Evolutionary conservation across 2,329 filamentous ascomycete genomes (phyloP).

Genomic region (Purpureocillium takamizusanense): DNA sequence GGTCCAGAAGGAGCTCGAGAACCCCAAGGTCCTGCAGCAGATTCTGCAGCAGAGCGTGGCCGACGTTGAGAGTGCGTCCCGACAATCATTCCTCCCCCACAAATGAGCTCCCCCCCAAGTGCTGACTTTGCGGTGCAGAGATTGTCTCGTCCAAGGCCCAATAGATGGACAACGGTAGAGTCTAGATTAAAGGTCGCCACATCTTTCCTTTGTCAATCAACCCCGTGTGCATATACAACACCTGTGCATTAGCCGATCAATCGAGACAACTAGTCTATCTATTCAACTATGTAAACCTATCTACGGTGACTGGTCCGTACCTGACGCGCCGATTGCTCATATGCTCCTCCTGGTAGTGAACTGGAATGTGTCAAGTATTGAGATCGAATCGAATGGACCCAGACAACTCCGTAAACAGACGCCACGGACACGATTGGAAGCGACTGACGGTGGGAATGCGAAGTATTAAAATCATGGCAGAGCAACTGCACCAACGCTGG

Average conservation of each 20-base stretch:
- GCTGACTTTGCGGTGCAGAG: conserved; percentile 36
- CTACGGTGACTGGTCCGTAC: too few relatives aligned
- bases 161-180: conserved; percentile 39
- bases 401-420: too few relatives aligned
- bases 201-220: conserved; percentile 42
- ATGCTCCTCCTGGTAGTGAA: too few relatives aligned
- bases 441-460: too few relatives aligned
- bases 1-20: conserved; percentile 98
- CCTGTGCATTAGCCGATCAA: conserved; percentile 54
- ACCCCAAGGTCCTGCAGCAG: conserved; percentile 93
- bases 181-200: conserved; percentile 24
- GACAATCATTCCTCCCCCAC: background rate
- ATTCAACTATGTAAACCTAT: too few relatives aligned
- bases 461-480: too few relatives aligned
- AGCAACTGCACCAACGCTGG: too few relatives aligned
- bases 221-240: conserved; percentile 47
- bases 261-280: conserved; percentile 18
- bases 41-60: conserved; percentile 94
- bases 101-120: background rate
- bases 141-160: conserved; percentile 55
- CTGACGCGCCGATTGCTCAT: too few relatives aligned
- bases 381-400: too few relatives aligned
- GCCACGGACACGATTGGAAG: too few relatives aligned
- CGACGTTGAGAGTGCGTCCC: conserved; percentile 79
- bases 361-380: too few relatives aligned